Base-by-base conservation (phyloP, 306 rosid species). In the Benincasa hispida region DNA sequence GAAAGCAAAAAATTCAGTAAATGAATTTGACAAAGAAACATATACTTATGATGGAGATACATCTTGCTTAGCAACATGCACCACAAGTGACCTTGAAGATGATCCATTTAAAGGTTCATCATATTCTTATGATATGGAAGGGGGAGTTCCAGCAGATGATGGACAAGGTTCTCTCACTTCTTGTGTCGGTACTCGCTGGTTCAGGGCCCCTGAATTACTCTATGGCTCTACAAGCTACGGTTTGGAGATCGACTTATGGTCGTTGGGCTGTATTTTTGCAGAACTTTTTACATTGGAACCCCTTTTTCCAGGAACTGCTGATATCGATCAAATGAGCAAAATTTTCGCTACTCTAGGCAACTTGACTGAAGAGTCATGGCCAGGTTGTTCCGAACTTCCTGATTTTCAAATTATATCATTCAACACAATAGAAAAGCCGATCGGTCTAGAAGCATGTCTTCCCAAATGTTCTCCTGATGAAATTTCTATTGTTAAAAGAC, bases 141-240 rank as follows among this genome's bases (percentile, higher is more conserved):
- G 77, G 69, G 89, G 55, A 56, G 67, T 55, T 34, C 47, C 67
- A 35, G 90, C 78, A 59, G 86, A 81, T 77, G 80, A 81, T 65
- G 84, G 80, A 68, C 85, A 76, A 21, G 96, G 86, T 45, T 60
- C 78, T 72, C 89, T 93, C 77, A 91, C 98, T 54, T 85, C 98
- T 22, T 88, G 97, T 75, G 95, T 93, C 1, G 98, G 97, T 70
- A 90, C 97, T 60, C 87, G 95, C 39, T 90, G 95, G 97, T 94
- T 79, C 78, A 80, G 85, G 67, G 91, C 97, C 17, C 99, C 97
- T 3, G 99, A 94, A 82, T 82, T 94, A 66, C 96, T 94, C 45
- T 92, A 81, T 21, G 96, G 97, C 22, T 87, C 95, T 61, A 80
- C 79, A 2, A 83, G 83, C 76, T 94, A 94, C n/a, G 91, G 97